Evolutionary conservation across 139 green algal species (phyloP), one percentile per base, ranked within the genome.

Genomic region (Closterium sp.): DNA sequence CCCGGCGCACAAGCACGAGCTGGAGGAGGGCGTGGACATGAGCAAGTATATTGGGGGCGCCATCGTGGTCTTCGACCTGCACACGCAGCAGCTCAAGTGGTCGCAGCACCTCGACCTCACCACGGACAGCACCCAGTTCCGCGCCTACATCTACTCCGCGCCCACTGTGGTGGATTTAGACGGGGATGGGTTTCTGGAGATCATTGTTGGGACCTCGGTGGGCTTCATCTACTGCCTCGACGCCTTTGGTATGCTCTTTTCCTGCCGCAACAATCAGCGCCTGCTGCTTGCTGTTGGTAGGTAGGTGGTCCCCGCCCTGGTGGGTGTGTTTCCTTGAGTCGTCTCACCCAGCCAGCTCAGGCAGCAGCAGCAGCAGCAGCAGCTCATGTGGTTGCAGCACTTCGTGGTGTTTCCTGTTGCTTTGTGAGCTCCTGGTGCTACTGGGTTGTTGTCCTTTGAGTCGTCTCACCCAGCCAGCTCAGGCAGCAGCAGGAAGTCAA

Each of bases 191-290:
- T 95, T 94, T 90, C 87, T 98, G 94, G 98, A 99, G 93, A 93
- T 99, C 34, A 92, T 98, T n/a, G 86, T 99, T 31, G 98, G 97
- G 31, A 99, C 97, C 3, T 97, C 93, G 69, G 96, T 98, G 90
- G 98, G 98, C 34, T 99, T 98, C 92, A 85, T 99, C 64, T 99
- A 99, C 90, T 96, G 98, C 33, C 94, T 99, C n/a, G 94, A 97
- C 90, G 36, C 87, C 90, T 89, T 95, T 91, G 96, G 96, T 34
- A 83, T 16, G 25, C 19, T 19, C 7, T 33, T 31, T n/a, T n/a
- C n/a, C n/a, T n/a, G 19, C 31, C 83, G 7, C 12, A 7, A 16
- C 31, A 16, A 86, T 33, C 23, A 16, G 83, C 23, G 21, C 83
- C 83, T 33, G n/a, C 83, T 10, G n/a, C n/a, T n/a, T n/a, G n/a